Evolutionary conservation across 1,284 basidiomycete genomes (phyloP).

Genomic region (Lentinula novae-zelandiae): DNA sequence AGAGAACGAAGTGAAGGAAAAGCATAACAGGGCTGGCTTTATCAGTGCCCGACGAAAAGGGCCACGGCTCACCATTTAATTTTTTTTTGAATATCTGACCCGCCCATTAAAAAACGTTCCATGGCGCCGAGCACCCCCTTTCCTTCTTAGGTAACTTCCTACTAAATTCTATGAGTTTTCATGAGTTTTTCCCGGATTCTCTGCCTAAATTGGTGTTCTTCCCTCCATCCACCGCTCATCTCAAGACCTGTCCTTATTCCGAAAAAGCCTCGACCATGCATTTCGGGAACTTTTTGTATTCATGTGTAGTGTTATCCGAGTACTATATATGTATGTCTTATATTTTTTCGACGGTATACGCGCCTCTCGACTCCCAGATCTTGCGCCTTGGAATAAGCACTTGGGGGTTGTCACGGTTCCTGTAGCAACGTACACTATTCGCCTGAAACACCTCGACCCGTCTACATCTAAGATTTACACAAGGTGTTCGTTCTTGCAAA

Average conservation of each 20-base stretch:
- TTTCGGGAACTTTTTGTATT: not conserved
- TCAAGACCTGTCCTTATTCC: not conserved
- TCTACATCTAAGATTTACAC: constrained; percentile 3
- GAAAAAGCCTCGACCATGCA: not conserved
- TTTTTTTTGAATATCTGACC: constrained; percentile 2
- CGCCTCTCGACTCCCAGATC: not conserved
- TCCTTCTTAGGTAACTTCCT: not conserved
- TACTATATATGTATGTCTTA: not conserved
- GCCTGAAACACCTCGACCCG: constrained; percentile 3
- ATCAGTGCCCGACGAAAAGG: constrained; percentile 8
- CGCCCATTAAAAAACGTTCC: constrained; percentile 1
- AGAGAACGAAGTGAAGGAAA: not conserved
- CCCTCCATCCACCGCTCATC: not conserved
- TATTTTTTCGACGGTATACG: not conserved
- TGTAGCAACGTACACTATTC: constrained; percentile 12
- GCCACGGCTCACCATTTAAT: not conserved
- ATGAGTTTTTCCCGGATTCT: not conserved
- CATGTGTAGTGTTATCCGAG: not conserved
- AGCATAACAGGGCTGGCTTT: constrained; percentile 10
- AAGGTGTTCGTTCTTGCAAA: not conserved
- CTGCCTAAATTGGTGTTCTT: not conserved
- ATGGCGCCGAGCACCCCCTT: not conserved
- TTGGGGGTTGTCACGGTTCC: constrained; percentile 12
- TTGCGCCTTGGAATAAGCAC: constrained; percentile 7
- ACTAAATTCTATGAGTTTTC: not conserved